phyloP scores from a whole-genome alignment of 129 eudicot species.

The Tagetes erecta region DNA sequence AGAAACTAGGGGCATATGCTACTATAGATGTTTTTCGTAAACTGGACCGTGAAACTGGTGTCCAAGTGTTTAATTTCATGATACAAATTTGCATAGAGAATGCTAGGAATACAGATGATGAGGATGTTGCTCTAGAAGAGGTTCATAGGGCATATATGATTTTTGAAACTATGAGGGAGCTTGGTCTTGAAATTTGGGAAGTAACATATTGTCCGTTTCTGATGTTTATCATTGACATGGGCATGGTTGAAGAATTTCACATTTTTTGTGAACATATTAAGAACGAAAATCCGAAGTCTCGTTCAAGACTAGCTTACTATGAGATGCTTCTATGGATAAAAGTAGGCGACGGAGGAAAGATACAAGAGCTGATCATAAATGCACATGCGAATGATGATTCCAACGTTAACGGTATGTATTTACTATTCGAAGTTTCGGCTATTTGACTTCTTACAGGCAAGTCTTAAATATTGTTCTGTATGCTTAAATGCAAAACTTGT shows the following conservation, averaged over 20 bases:
- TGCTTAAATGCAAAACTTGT: slow-evolving; percentile 6
- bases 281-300: slow-evolving; percentile 60
- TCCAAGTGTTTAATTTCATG: slow-evolving; percentile 59
- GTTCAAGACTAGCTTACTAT: slow-evolving; percentile 66
- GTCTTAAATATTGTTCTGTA: slow-evolving; percentile 10
- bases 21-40: slow-evolving; percentile 55
- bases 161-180: slow-evolving; percentile 56
- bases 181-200: slow-evolving; percentile 69
- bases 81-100: slow-evolving; percentile 54
- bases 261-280: slow-evolving; percentile 49
- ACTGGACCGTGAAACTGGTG: slow-evolving; percentile 65
- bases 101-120: slow-evolving; percentile 68
- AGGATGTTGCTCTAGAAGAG: slow-evolving; percentile 52
- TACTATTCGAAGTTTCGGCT: slow-evolving; percentile 14
- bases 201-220: slow-evolving; percentile 70
- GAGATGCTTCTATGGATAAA: slow-evolving; percentile 83
- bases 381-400: slow-evolving; percentile 41
- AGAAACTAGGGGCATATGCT: slow-evolving; percentile 58
- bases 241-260: slow-evolving; percentile 69
- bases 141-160: slow-evolving; percentile 56
- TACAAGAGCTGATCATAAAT: slow-evolving; percentile 48
- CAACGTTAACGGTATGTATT: slow-evolving; percentile 55
- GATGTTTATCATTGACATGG: slow-evolving; percentile 58
- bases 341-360: slow-evolving; percentile 54
- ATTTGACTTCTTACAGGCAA: slow-evolving; percentile 13